Evolutionary conservation across 2,329 filamentous ascomycete species (phyloP).

Genomic region (Xylariaceae sp.): DNA sequence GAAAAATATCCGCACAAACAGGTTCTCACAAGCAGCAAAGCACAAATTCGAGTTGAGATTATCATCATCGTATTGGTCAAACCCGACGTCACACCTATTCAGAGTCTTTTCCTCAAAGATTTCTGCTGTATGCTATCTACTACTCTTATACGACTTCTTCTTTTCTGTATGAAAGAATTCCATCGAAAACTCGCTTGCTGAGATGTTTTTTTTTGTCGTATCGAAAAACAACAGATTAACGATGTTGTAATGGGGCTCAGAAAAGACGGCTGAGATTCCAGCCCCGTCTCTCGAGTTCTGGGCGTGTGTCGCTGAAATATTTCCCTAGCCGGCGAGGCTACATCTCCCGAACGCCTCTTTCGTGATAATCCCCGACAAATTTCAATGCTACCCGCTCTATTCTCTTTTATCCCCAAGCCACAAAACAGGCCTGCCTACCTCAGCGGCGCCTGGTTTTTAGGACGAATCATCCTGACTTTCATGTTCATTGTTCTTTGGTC

Average conservation of each 20-base stretch:
- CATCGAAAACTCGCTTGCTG: constrained; percentile 2
- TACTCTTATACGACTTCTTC: not conserved
- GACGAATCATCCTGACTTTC: constrained; percentile 14
- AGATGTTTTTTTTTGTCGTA: not conserved
- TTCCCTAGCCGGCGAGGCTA: constrained; percentile 6
- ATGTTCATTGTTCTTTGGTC: constrained; percentile 27
- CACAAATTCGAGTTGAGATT: not conserved
- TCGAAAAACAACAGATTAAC: no score
- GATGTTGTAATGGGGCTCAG: no score
- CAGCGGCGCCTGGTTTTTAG: constrained; percentile 18
- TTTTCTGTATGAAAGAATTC: not conserved
- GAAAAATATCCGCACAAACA: no score
- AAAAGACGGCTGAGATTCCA: no score
- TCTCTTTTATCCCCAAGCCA: not conserved
- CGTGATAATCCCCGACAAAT: constrained; percentile 5
- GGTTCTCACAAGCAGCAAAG: not conserved
- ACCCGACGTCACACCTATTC: not conserved
- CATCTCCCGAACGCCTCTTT: constrained; percentile 12
- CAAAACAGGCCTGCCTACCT: constrained; percentile 7
- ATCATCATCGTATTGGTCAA: not conserved
- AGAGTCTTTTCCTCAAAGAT: not conserved
- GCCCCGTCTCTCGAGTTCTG: no score
- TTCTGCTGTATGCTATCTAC: constrained; percentile 6
- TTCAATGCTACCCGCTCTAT: constrained; percentile 6
- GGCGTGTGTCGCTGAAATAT: constrained; percentile 1